Percentiles rank a stretch among this genome's conserved stretches.
These are phyloP conservation scores for Micractinium conductrix DNA, from an alignment of 139 green algal species.

Conservation along the genomic window DNA sequence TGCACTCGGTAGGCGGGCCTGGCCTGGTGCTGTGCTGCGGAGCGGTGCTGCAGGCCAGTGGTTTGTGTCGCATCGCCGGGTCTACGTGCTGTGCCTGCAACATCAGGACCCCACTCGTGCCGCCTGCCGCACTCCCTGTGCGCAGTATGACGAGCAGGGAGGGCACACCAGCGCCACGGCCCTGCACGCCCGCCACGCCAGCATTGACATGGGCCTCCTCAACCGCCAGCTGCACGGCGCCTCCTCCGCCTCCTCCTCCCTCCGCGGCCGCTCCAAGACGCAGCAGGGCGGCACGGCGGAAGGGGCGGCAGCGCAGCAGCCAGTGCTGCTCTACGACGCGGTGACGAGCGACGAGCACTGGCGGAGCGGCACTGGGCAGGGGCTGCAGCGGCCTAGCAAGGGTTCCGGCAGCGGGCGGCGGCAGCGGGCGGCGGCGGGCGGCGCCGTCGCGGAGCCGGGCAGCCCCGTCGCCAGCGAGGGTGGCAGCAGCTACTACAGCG, in stretches of 20 bases:
- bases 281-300: conserved; percentile 3
- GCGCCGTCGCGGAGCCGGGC: too few relatives aligned
- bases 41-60: not conserved
- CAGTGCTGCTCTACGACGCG: conserved; percentile 7
- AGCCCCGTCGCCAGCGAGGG: conserved; percentile 15
- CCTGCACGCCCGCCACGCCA: conserved; percentile 4
- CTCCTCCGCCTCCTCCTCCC: not conserved
- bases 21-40: not conserved
- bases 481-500: conserved; percentile 19
- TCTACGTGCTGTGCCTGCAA: too few relatives aligned
- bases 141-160: not conserved
- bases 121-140: not conserved
- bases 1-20: not conserved
- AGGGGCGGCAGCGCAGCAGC: conserved; percentile 1
- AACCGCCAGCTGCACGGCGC: conserved; percentile 27
- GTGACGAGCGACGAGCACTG: conserved; percentile 17
- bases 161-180: not conserved
- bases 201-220: conserved; percentile 30
- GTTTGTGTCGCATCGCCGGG: too few relatives aligned
- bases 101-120: too few relatives aligned
- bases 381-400: not conserved
- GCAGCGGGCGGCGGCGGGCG: not conserved
- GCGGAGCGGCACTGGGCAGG: conserved; percentile 13
- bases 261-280: not conserved
- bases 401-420: not conserved